A percentile compares a stretch with the other conserved stretches of the same genome.
Conservation (phyloP, 2,329 filamentous ascomycete species). For the Verticillium zaregamsianum region DNA sequence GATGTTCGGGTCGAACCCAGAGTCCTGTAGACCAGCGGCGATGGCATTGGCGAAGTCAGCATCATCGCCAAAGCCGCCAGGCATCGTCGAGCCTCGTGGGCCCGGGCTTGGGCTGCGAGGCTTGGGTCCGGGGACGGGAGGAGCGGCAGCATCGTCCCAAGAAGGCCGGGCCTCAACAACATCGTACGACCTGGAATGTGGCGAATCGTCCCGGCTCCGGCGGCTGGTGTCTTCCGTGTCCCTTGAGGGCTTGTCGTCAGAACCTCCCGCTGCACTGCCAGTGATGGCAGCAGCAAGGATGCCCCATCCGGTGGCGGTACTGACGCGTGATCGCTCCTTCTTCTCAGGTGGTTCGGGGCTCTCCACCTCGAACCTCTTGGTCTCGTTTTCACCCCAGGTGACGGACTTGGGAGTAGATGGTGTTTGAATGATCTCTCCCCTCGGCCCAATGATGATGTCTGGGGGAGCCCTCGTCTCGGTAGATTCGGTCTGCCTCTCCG, state of each 20-base stretch:
- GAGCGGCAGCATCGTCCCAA: conserved; percentile 38
- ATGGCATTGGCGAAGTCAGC: conserved; percentile 66
- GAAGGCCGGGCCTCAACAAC: conserved; percentile 8
- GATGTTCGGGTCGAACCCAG: conserved; percentile 67
- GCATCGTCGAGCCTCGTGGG: conserved; percentile 40
- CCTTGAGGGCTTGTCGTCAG: conserved; percentile 18
- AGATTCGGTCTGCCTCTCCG: conserved; percentile 10
- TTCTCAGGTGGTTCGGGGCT: conserved; percentile 44
- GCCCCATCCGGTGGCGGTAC: conserved; percentile 40
- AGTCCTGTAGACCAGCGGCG: conserved; percentile 63
- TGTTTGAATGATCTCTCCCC: conserved; percentile 37
- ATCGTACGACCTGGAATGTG: neutral
- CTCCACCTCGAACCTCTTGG: conserved; percentile 58
- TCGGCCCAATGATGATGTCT: conserved; percentile 33
- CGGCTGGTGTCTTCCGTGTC: neutral
- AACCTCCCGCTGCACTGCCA: conserved; percentile 32
- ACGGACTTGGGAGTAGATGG: conserved; percentile 51
- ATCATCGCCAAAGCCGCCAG: conserved; percentile 64
- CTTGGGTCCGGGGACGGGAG: conserved; percentile 55
- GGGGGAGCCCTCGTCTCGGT: conserved; percentile 11
- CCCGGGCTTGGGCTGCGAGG: conserved; percentile 38
- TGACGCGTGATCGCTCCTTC: conserved; percentile 18
- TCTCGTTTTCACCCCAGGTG: conserved; percentile 62
- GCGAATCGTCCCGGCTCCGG: neutral
- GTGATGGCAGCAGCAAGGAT: conserved; percentile 47